Evolutionary conservation across 139 green algal species (phyloP).

Genomic region (Auxenochlorella pyrenoidosa): DNA sequence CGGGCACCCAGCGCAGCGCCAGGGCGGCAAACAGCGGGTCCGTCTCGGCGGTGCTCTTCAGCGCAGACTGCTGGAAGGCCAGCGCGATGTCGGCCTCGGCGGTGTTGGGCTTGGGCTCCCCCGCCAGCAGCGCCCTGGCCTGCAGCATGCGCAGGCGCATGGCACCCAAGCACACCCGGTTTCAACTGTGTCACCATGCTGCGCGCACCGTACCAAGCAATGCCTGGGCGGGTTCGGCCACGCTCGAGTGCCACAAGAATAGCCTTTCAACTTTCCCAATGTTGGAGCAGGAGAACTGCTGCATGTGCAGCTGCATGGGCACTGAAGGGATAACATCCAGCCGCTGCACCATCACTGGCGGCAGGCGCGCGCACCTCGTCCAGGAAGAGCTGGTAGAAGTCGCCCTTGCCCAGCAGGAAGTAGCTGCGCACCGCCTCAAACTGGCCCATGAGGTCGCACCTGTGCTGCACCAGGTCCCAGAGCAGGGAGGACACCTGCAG

Average conservation of each 20-base stretch:
- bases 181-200: neutral
- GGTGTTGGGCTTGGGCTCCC: slow-evolving; percentile 61
- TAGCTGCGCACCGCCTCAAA: slow-evolving; percentile 84
- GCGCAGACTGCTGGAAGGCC: slow-evolving; percentile 68
- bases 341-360: no score
- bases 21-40: slow-evolving; percentile 62
- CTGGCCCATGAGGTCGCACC: slow-evolving; percentile 75
- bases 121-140: slow-evolving; percentile 63
- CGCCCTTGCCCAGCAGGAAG: slow-evolving; percentile 81
- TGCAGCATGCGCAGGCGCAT: neutral
- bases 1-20: slow-evolving; percentile 40
- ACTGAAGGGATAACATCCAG: no score
- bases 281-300: neutral
- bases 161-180: neutral
- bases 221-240: no score
- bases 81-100: slow-evolving; percentile 70
- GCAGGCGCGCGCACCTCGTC: slow-evolving; percentile 55
- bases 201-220: neutral
- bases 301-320: no score
- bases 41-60: slow-evolving; percentile 60
- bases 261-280: neutral
- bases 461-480: slow-evolving; percentile 81
- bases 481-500: slow-evolving; percentile 68
- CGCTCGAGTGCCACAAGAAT: neutral
- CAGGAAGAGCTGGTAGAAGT: slow-evolving; percentile 89